Conservation (phyloP, 2,329 filamentous ascomycete genomes). For the Mycosphaerella sp. region DNA sequence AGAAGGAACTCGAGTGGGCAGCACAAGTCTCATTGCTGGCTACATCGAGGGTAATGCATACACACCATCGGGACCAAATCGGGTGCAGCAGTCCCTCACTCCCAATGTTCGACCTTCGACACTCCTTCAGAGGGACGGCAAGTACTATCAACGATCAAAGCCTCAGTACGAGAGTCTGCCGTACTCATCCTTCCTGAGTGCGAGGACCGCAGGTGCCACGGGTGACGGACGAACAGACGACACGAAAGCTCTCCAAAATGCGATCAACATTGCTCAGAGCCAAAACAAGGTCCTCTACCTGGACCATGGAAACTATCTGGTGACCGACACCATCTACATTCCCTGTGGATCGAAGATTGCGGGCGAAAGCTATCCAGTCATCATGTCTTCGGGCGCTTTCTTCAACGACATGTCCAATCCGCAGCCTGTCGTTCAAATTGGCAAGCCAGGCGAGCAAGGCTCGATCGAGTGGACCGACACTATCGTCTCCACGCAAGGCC, state of each 20-base stretch:
- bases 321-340: constrained; percentile 60
- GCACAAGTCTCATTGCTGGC: constrained; percentile 30
- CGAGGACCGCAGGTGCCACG: constrained; percentile 36
- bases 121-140: constrained; percentile 40
- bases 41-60: constrained; percentile 44
- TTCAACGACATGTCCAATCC: constrained; percentile 55
- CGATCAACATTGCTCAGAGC: constrained; percentile 47
- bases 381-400: constrained; percentile 50
- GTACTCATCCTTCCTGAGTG: constrained; percentile 39
- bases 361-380: constrained; percentile 53
- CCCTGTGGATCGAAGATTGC: constrained; percentile 54
- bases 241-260: constrained; percentile 52
- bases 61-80: constrained; percentile 39
- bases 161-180: constrained; percentile 46
- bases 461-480: constrained; percentile 65
- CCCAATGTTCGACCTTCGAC: constrained; percentile 40
- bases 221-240: constrained; percentile 56
- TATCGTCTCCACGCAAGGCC: constrained; percentile 61
- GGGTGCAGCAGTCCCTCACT: constrained; percentile 40
- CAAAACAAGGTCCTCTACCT: constrained; percentile 60
- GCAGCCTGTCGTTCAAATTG: constrained; percentile 61
- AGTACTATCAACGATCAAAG: constrained; percentile 48
- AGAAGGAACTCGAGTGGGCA: constrained; percentile 31
- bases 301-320: constrained; percentile 65
- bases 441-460: constrained; percentile 56